Percentiles rank a stretch among this genome's conserved stretches.
phyloP scores from a whole-genome alignment of 1,139 yeast genomes.

The Suhomyces maxii region DNA sequence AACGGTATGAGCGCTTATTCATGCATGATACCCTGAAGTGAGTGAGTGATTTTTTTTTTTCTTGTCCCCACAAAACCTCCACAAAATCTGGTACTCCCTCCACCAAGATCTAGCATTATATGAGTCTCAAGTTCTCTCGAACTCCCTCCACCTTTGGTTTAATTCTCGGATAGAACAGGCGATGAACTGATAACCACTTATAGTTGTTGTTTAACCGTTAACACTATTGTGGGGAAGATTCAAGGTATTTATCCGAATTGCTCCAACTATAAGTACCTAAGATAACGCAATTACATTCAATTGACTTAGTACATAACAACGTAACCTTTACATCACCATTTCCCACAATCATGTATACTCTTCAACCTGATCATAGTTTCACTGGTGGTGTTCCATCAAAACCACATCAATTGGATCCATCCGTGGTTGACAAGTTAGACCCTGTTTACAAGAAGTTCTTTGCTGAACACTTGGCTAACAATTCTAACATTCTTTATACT shows the following conservation, averaged over 20 bases:
- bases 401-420: constrained; percentile 28
- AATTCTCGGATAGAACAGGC: not conserved
- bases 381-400: constrained; percentile 23
- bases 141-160: not conserved
- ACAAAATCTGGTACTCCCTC: not conserved
- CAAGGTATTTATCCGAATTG: too few relatives aligned
- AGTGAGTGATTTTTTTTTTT: too few relatives aligned
- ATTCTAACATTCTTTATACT: constrained; percentile 39
- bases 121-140: not conserved
- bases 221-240: too few relatives aligned
- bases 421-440: constrained; percentile 25
- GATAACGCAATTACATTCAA: not conserved
- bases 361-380: constrained; percentile 24
- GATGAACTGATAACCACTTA: not conserved
- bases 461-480: constrained; percentile 25
- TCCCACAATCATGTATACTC: constrained; percentile 1
- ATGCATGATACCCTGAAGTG: too few relatives aligned
- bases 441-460: constrained; percentile 41
- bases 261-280: not conserved
- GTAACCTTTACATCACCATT: not conserved
- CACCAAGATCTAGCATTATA: not conserved
- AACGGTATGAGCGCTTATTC: too few relatives aligned
- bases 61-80: too few relatives aligned
- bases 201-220: too few relatives aligned
- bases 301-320: not conserved